Base-by-base conservation (phyloP, 768 basidiomycete species). In the Rhizopogon vesiculosus region DNA sequence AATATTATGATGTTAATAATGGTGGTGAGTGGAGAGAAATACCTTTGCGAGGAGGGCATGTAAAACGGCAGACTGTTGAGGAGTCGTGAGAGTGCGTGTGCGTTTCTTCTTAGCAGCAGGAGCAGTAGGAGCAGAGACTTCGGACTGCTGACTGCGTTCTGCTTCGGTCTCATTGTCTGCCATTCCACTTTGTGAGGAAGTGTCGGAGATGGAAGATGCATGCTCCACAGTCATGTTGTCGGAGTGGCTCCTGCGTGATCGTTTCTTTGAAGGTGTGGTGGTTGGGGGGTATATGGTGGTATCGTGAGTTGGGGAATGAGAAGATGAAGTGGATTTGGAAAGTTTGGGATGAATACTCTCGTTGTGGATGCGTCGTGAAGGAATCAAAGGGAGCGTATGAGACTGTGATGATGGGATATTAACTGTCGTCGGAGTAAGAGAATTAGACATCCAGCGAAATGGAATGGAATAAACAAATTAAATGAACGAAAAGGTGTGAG, bases 11-110 rank as follows among this genome's bases (percentile, higher is more conserved):
- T 19, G 13, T 2, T 35, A 19, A 33, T 42, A 29, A 13, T 5
- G 13, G 52, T 31, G 18, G 28, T 18, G 43, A 3, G 2, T 3
- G n/a, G 40, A 31, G 51, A 22, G 51, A 7, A 70, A 61, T 72
- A 92, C 91, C 84, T 92, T 85, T 33, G 89, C 87, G n/a, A 93
- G 80, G 45, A 93, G 78, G 5, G 87, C 87, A 62, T 92, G 90
- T 18, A 93, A 77, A n/a, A 91, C 91, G 12, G 89, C 87, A 53
- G 91, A 85, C 67, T 93, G 91, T 64, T 93, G 89, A 7, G 91
- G 89, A 8, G 91, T 93, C 41, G 91, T 93, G 54, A 93, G 75
- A 31, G 91, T 93, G 54, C 91, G 80, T 64, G 90, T 91, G 71
- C 89, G 89, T 78, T 90, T 90, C 59, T 73, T 71, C 58, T 82